phyloP scores from a whole-genome alignment of 2,329 filamentous ascomycete genomes.

The Trichoderma guizhouense region DNA sequence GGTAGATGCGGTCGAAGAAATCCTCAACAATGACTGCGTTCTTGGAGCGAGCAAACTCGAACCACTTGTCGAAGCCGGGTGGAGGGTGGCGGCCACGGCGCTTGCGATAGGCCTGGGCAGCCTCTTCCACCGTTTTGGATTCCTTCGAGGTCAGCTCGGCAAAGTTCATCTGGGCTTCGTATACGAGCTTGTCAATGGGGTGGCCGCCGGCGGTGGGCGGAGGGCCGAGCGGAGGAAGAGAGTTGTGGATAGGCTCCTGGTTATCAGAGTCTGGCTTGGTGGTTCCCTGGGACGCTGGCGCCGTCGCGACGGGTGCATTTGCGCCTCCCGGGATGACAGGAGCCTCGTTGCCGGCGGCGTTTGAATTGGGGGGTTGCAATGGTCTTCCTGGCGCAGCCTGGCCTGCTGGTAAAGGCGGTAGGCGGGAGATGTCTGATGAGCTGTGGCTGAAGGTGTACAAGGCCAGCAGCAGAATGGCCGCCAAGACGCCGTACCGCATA shows the following conservation, averaged over 20 bases:
- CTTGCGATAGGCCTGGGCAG: slow-evolving; percentile 56
- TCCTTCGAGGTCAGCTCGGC: slow-evolving; percentile 39
- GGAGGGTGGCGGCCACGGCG: slow-evolving; percentile 60
- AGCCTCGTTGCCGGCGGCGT: neutral
- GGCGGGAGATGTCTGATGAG: slow-evolving; percentile 20
- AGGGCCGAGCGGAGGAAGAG: slow-evolving; percentile 2
- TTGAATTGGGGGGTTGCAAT: neutral
- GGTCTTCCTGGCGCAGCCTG: neutral
- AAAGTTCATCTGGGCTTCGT: slow-evolving; percentile 42
- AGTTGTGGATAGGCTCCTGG: slow-evolving; percentile 5
- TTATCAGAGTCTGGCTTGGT: neutral
- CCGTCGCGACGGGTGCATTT: neutral
- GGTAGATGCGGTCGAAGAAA: slow-evolving; percentile 63
- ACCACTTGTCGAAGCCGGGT: slow-evolving; percentile 61
- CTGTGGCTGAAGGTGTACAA: slow-evolving; percentile 29
- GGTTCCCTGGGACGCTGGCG: neutral
- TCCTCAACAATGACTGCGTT: slow-evolving; percentile 58
- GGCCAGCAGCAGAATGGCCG: slow-evolving; percentile 33
- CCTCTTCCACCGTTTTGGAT: slow-evolving; percentile 50
- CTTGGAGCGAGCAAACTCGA: slow-evolving; percentile 49
- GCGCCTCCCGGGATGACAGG: neutral
- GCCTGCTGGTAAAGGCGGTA: neutral
- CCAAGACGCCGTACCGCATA: slow-evolving; percentile 40
- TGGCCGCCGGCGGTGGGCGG: slow-evolving; percentile 30
- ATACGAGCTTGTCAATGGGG: slow-evolving; percentile 53